Percentiles rank a stretch among this genome's conserved stretches.
Conservation (phyloP, 768 basidiomycete species). For the Mycena haematopus region DNA sequence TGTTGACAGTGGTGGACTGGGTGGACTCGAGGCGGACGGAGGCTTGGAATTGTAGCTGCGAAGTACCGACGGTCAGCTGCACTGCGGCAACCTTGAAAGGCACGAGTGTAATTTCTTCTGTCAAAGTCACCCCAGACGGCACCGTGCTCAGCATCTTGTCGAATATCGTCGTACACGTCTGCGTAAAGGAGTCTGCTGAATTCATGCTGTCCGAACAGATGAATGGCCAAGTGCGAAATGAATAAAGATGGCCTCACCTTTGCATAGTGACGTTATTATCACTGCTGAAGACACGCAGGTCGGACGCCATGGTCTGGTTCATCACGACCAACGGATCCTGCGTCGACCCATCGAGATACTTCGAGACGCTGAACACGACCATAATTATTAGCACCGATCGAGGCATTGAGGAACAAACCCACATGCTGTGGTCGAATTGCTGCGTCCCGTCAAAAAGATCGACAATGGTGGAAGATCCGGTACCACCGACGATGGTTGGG, state of each 20-base stretch:
- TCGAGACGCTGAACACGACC: slow-evolving; percentile 41
- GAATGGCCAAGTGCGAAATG: not conserved
- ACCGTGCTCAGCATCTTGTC: slow-evolving; percentile 35
- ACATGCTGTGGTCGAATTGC: slow-evolving; percentile 28
- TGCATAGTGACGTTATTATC: slow-evolving; percentile 51
- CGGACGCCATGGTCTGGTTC: slow-evolving; percentile 46
- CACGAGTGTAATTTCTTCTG: slow-evolving; percentile 28
- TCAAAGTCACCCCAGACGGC: slow-evolving; percentile 29
- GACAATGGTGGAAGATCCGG: slow-evolving; percentile 39
- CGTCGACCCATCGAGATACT: slow-evolving; percentile 48
- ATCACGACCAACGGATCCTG: slow-evolving; percentile 45
- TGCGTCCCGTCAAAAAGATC: slow-evolving; percentile 46
- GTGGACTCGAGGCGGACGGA: slow-evolving; percentile 18
- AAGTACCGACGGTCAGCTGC: slow-evolving; percentile 24
- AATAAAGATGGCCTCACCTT: slow-evolving; percentile 33
- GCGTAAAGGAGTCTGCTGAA: slow-evolving; percentile 17
- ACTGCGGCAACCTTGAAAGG: slow-evolving; percentile 25
- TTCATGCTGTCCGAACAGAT: slow-evolving; percentile 33
- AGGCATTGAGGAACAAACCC: not conserved
- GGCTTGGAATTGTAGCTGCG: slow-evolving; percentile 26
- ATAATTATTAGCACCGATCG: not conserved
- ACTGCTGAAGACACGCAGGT: slow-evolving; percentile 45
- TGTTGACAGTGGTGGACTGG: slow-evolving; percentile 15
- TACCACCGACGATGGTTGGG: slow-evolving; percentile 48
- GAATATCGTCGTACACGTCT: slow-evolving; percentile 29